These are phyloP conservation scores for Eutrema japonicum DNA, from an alignment of 345 rosid species.

Conservation along the genomic window DNA sequence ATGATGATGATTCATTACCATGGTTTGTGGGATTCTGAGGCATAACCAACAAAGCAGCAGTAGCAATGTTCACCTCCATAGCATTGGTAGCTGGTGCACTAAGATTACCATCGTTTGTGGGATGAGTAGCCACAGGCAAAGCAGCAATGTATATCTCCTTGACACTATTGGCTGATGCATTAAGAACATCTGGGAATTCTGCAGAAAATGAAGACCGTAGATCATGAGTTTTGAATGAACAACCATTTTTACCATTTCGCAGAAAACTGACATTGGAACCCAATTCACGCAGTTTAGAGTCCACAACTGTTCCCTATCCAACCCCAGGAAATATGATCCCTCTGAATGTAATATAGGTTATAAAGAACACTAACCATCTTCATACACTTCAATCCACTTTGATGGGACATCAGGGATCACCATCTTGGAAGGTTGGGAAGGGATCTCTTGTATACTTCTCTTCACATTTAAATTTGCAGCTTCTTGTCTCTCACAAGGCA, in stretches of 20 bases:
- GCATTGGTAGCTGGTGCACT: neutral
- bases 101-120: neutral
- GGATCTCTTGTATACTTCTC: constrained; percentile 18
- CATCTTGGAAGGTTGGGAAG: constrained; percentile 30
- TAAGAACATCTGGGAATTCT: constrained; percentile 20
- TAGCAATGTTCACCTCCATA: constrained; percentile 1
- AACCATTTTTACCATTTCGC: constrained; percentile 11
- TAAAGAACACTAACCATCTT: constrained; percentile 37
- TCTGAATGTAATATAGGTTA: constrained; percentile 3
- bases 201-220: constrained; percentile 8
- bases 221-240: constrained; percentile 27
- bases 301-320: constrained; percentile 1
- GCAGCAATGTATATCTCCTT: constrained; percentile 1
- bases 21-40: constrained; percentile 1
- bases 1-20: neutral
- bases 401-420: constrained; percentile 40
- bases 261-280: neutral
- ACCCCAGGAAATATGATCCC: constrained; percentile 10
- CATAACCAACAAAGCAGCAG: neutral
- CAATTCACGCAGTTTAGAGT: neutral
- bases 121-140: constrained; percentile 22
- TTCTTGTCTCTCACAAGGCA: constrained; percentile 34
- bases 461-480: constrained; percentile 13
- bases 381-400: constrained; percentile 31
- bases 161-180: neutral